These are phyloP conservation scores for Neurospora hispaniola DNA, from an alignment of 495 filamentous ascomycete genomes.

Conservation along the genomic window DNA sequence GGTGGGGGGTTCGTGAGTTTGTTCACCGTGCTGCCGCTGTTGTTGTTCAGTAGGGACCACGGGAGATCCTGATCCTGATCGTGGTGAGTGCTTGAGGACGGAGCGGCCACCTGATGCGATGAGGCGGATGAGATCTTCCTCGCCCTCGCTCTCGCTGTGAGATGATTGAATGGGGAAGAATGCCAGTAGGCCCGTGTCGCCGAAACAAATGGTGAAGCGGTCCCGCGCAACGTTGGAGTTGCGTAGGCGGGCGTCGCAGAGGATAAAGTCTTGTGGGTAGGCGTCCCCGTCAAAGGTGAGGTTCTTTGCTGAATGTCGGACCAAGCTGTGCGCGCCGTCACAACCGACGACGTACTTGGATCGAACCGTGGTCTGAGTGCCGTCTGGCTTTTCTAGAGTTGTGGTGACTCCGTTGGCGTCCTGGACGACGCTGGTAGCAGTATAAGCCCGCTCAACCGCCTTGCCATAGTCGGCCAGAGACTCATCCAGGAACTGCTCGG, in stretches of 20 bases:
- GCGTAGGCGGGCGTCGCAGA: constrained; percentile 31
- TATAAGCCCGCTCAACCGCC: constrained; percentile 25
- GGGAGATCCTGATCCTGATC: no score
- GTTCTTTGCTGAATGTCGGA: constrained; percentile 26
- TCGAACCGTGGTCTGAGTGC: constrained; percentile 15
- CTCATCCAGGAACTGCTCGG: constrained; percentile 30
- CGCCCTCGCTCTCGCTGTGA: neutral
- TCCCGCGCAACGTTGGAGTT: constrained; percentile 21
- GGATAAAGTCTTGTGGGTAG: constrained; percentile 34
- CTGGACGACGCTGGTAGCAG: constrained; percentile 24
- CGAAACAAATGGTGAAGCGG: constrained; percentile 17
- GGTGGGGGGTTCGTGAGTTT: constrained; percentile 15
- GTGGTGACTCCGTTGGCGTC: constrained; percentile 25
- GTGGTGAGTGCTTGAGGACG: constrained; percentile 3
- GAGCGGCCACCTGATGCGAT: constrained; percentile 10
- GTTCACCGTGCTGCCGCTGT: neutral
- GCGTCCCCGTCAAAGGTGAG: constrained; percentile 33
- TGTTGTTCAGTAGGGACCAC: no score
- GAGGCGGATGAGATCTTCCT: constrained; percentile 19
- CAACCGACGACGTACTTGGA: constrained; percentile 36
- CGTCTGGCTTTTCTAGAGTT: constrained; percentile 12
- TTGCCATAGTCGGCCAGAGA: constrained; percentile 21
- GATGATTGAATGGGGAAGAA: constrained; percentile 19
- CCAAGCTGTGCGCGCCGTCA: constrained; percentile 34
- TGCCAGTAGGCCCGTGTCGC: constrained; percentile 16